Evolutionary conservation across 768 basidiomycete genomes (phyloP).

Genomic region (Paxillus rubicundulus): DNA sequence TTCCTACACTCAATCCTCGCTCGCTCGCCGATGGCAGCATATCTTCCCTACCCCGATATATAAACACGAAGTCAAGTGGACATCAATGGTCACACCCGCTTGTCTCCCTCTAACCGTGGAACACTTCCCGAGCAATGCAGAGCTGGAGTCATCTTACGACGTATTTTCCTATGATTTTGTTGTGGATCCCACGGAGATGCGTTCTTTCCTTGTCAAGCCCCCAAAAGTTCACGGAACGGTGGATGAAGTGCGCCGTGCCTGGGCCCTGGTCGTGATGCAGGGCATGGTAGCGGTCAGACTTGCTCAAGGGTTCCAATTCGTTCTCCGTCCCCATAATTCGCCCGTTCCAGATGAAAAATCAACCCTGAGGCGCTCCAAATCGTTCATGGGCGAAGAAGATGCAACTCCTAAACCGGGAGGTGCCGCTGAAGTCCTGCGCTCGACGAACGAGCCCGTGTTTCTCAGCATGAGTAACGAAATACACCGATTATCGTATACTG

Average conservation of each 20-base stretch:
- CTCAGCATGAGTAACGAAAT: constrained; percentile 95
- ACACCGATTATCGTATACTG: constrained; percentile 87
- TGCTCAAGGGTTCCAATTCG: constrained; percentile 93
- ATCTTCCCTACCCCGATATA: constrained; percentile 68
- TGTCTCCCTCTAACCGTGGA: constrained; percentile 91
- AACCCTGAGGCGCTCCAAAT: constrained; percentile 48
- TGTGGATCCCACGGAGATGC: constrained; percentile 79
- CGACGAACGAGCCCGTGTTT: constrained; percentile 72
- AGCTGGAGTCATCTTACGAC: constrained; percentile 75
- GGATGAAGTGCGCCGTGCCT: constrained; percentile 62
- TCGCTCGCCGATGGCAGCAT: constrained; percentile 91
- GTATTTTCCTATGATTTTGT: constrained; percentile 88
- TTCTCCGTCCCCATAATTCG: constrained; percentile 48
- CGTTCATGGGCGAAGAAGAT: constrained; percentile 57
- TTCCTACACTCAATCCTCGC: constrained; percentile 61
- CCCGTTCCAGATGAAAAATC: constrained; percentile 32
- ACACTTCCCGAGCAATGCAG: constrained; percentile 73
- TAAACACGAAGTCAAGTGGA: constrained; percentile 92
- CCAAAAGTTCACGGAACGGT: constrained; percentile 45
- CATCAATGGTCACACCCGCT: constrained; percentile 76
- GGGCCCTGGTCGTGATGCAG: constrained; percentile 81
- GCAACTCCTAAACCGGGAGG: constrained; percentile 54
- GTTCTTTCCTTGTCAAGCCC: constrained; percentile 80
- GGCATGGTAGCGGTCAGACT: constrained; percentile 93
- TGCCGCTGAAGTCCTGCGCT: constrained; percentile 61